Conservation (phyloP, 768 basidiomycete species). For the Hortiboletus campestris region DNA sequence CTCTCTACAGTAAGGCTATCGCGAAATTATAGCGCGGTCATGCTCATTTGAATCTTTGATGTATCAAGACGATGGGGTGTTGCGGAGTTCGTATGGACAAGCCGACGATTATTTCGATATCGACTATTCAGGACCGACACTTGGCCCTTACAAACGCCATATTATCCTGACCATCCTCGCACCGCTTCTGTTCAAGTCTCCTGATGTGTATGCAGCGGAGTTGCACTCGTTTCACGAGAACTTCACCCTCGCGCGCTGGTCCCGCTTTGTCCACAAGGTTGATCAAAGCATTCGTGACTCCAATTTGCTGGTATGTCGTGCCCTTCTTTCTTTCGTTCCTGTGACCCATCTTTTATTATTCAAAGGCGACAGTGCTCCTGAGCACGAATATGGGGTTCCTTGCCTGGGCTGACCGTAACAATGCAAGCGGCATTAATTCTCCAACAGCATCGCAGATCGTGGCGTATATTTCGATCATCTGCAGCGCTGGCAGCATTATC, state of each 20-base stretch:
- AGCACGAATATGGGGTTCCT: slow-evolving; percentile 26
- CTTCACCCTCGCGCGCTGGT: slow-evolving; percentile 29
- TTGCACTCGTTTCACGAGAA: slow-evolving; percentile 27
- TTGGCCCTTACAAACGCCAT: slow-evolving; percentile 21
- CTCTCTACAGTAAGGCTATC: slow-evolving; percentile 25
- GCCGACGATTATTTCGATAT: slow-evolving; percentile 33
- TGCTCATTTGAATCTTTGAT: not conserved
- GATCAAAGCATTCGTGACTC: slow-evolving; percentile 33
- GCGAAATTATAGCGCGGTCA: not conserved
- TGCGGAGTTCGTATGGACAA: slow-evolving; percentile 32
- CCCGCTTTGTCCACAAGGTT: slow-evolving; percentile 29
- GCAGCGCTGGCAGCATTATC: slow-evolving; percentile 29
- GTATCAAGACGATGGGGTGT: slow-evolving; percentile 24
- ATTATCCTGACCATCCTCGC: slow-evolving; percentile 17
- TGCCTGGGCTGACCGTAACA: slow-evolving; percentile 13
- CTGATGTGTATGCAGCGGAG: slow-evolving; percentile 30
- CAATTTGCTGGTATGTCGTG: slow-evolving; percentile 24
- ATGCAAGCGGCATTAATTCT: not conserved
- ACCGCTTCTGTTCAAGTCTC: slow-evolving; percentile 25
- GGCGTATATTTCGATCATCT: slow-evolving; percentile 29
- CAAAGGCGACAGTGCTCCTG: slow-evolving; percentile 31
- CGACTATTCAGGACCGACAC: slow-evolving; percentile 12
- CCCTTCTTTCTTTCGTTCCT: not conserved
- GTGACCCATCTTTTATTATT: not conserved
- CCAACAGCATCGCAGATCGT: slow-evolving; percentile 26